Evolutionary conservation across 2,329 filamentous ascomycete genomes (phyloP), one percentile per base, ranked within the genome.

Genomic region (Epichloe bromicola): DNA sequence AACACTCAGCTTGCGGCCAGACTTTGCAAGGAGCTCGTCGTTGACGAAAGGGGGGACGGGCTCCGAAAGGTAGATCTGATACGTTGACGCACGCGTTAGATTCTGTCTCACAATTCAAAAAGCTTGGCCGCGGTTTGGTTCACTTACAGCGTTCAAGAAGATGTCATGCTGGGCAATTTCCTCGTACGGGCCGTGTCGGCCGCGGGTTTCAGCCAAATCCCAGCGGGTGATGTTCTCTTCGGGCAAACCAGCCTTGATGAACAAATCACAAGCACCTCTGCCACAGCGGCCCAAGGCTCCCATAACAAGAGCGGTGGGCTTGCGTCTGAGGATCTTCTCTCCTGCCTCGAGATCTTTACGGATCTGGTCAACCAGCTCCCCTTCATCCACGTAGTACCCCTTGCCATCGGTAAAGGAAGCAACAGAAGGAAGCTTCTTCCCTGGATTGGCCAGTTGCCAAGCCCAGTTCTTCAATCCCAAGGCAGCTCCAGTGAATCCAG

Each of bases 271-370:
- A 19, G 90, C 90, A 55, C 91, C 91, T 44, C 78, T 80, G 51
- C 90, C 89, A 63, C 90, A 96, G 58, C 90, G 82, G 40, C 86
- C 84, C n/a, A 85, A 74, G 2, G 80, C 88, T 56, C 91, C 91
- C 56, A 96, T 91, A 49, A 96, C 82, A 54, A 97, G 79, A 54
- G 89, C 80, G 14, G 40, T 55, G 79, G 79, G 89, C 59, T 86
- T 82, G 30, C 67, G 66, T 61, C 79, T 78, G 26, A 95, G 73
- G 39, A 80, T 76, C 61, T 80, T 78, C 74, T 87, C 86, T 57
- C 94, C 82, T 59, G 89, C 80, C 39, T 74, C 70, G 52, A 94
- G 37, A 55, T 58, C 46, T 53, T 54, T 20, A 63, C 80, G 58
- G 95, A 74, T 51, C 63, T 60, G 5, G 55, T 57, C 53, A 20